Conservation (phyloP, 169 alveolate species). For the Amoebophrya sp. region DNA sequence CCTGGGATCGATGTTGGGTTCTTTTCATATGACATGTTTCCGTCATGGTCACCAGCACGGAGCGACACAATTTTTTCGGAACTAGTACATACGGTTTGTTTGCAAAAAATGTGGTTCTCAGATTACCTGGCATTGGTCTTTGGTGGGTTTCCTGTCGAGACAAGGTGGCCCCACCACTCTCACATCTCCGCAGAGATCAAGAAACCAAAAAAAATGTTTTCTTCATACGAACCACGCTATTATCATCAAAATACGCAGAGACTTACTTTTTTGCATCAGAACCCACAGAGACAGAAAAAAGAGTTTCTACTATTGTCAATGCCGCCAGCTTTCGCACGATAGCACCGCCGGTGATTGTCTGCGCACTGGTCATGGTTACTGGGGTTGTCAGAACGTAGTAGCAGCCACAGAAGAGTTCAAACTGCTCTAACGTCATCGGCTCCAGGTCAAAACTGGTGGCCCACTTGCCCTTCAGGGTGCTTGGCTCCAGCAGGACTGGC, state of each 20-base stretch:
- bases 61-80: no score
- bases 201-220: not conserved
- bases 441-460: not conserved
- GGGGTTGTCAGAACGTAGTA: not conserved
- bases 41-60: no score
- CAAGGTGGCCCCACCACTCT: not conserved
- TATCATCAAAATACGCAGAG: no score
- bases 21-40: no score
- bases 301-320: not conserved
- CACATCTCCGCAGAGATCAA: not conserved
- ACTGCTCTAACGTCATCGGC: not conserved
- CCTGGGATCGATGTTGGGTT: not conserved
- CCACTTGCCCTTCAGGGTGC: not conserved
- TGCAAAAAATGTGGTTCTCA: not conserved
- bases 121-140: conserved; percentile 18
- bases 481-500: not conserved
- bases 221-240: conserved; percentile 22
- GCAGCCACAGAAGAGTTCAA: not conserved
- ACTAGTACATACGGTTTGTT: no score
- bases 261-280: no score
- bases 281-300: no score
- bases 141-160: no score
- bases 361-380: not conserved
- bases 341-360: not conserved
- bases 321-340: not conserved